Conservation (phyloP, 345 rosid genomes). For the Gossypium arboreum region DNA sequence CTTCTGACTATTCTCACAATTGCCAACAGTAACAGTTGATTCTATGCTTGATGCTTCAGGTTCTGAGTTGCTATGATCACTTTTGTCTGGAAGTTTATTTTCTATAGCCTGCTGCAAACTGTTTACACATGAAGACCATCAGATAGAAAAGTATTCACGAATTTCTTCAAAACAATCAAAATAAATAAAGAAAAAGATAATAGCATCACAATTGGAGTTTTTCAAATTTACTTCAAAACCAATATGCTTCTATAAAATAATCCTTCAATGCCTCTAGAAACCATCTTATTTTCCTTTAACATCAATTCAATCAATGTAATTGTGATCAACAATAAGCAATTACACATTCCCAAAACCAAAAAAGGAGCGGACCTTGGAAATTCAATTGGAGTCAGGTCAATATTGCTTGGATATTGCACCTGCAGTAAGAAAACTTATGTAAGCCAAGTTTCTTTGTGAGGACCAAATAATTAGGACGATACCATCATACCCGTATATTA, state of each 20-base stretch:
- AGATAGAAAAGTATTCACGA: slow-evolving; percentile 16
- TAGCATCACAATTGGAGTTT: neutral
- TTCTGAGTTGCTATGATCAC: slow-evolving; percentile 32
- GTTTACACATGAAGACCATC: slow-evolving; percentile 27
- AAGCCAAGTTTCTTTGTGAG: slow-evolving; percentile 18
- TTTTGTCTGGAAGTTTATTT: slow-evolving; percentile 37
- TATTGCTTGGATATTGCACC: slow-evolving; percentile 78
- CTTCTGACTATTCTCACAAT: slow-evolving; percentile 33
- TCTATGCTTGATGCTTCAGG: slow-evolving; percentile 40
- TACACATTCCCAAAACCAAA: slow-evolving; percentile 3
- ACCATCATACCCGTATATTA: slow-evolving; percentile 48
- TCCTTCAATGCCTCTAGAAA: slow-evolving; percentile 17
- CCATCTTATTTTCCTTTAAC: neutral
- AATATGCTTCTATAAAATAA: neutral
- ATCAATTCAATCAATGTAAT: neutral
- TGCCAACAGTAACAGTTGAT: slow-evolving; percentile 30
- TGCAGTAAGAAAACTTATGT: slow-evolving; percentile 27
- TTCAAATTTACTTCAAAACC: neutral
- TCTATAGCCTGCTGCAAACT: slow-evolving; percentile 45
- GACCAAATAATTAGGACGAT: slow-evolving; percentile 12
- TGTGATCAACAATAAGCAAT: neutral
- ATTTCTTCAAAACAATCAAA: slow-evolving; percentile 6
- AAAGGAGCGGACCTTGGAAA: slow-evolving; percentile 64
- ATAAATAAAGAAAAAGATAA: neutral
- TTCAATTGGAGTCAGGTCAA: slow-evolving; percentile 75